These are phyloP conservation scores for Aurifilum marmelostoma DNA, from an alignment of 2,329 filamentous ascomycete genomes.

Conservation along the genomic window DNA sequence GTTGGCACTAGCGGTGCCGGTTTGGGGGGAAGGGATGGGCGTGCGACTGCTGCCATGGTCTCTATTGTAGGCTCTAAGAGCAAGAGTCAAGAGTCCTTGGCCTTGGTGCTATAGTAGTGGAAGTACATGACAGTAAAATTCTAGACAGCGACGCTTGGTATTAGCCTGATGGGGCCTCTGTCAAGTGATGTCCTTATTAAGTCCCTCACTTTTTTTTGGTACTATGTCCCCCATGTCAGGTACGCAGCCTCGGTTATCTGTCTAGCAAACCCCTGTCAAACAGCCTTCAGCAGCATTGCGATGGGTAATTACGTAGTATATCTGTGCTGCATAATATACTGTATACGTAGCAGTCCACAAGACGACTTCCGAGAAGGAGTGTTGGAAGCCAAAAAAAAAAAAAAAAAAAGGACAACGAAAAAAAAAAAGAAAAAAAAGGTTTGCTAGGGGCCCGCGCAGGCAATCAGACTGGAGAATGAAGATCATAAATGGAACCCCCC, in stretches of 20 bases:
- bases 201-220: background rate
- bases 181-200: background rate
- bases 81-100: background rate
- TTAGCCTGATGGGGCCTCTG: background rate
- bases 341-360: background rate
- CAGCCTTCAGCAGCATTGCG: background rate
- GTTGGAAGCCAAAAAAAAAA: background rate
- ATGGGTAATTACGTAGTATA: background rate
- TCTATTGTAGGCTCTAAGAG: background rate
- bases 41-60: background rate
- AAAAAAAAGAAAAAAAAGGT: too few species aligned
- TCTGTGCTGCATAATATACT: slow-evolving; percentile 2
- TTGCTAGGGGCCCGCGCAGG: background rate
- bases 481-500: slow-evolving; percentile 7
- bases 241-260: slow-evolving; percentile 7
- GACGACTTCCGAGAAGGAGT: background rate
- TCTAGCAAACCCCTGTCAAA: slow-evolving; percentile 5
- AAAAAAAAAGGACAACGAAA: background rate
- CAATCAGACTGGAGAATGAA: background rate
- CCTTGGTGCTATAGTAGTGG: background rate
- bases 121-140: background rate
- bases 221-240: background rate
- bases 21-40: background rate
- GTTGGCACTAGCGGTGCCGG: slow-evolving; percentile 3
- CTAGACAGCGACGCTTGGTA: background rate